Evolutionary conservation across 257 asterid species (phyloP), one percentile per base, ranked within the genome.

Genomic region (Cynanchum wilfordii): DNA sequence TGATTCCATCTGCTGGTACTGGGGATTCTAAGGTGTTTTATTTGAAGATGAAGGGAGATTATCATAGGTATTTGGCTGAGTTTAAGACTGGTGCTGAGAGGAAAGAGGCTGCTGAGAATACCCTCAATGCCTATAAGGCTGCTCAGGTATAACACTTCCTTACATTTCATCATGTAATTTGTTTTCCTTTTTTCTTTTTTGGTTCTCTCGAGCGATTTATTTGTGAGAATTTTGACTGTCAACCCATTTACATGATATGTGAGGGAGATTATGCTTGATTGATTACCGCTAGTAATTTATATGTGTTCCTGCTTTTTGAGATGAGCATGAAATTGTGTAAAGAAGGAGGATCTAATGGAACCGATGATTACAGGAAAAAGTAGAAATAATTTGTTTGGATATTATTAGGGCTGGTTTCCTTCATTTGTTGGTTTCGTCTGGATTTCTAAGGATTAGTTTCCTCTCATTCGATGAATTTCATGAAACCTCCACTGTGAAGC

Each of bases 1-100:
- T 80, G 60, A 74, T 80, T 12, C 84, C 80, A 0, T 29, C 73
- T 1, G 76, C 81, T 19, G 78, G 56, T 47, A 15, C 73, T 13
- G 78, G 78, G 40, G 84, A 80, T 42, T 76, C 84, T 9, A 76
- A 80, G 79, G 84, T 80, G 71, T 80, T 80, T 44, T 80, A 73
- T 65, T 59, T 76, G 76, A 80, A 80, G 79, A 80, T 80, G 84
- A 80, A 76, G 73, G 84, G 84, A 9, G 81, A 80, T 76, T 80
- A 80, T 25, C 75, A 76, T 62, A 54, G 84, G 78, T 80, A 80
- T 64, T 77, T 80, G 74, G 84, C 84, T 15, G 84, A 80, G 70
- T 80, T 76, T 65, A 80, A 76, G 81, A 60, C 67, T 33, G 76
- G 71, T 7, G 52, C 59, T 1, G 81, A 80, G 67, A 80, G 81